Evolutionary conservation across 768 basidiomycete genomes (phyloP).

Genomic region (Gyrodon lividus): DNA sequence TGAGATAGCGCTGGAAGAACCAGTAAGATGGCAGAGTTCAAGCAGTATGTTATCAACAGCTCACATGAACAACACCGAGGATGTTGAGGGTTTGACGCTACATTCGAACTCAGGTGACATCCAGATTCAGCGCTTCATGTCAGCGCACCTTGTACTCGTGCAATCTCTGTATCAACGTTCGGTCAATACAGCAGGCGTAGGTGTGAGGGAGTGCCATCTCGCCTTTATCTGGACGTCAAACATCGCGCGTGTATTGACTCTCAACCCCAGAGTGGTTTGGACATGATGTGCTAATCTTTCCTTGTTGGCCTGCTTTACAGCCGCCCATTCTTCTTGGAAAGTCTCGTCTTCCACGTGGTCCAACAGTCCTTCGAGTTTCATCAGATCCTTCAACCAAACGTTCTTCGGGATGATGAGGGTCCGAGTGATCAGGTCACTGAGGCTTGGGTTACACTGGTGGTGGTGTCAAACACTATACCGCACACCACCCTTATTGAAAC

Average conservation of each 20-base stretch:
- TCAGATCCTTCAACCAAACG: slow-evolving; percentile 84
- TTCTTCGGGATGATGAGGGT: slow-evolving; percentile 73
- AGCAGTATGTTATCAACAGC: slow-evolving; percentile 20
- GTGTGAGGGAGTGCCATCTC: slow-evolving; percentile 5
- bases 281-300: slow-evolving; percentile 79
- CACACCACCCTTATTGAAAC: not conserved
- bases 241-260: slow-evolving; percentile 72
- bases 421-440: slow-evolving; percentile 81
- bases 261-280: slow-evolving; percentile 66
- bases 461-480: slow-evolving; percentile 1
- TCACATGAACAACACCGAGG: slow-evolving; percentile 81
- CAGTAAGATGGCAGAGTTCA: not conserved
- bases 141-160: slow-evolving; percentile 84
- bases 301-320: slow-evolving; percentile 89
- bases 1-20: slow-evolving; percentile 67
- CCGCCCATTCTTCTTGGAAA: slow-evolving; percentile 80
- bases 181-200: not conserved
- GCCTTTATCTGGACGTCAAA: slow-evolving; percentile 93
- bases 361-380: slow-evolving; percentile 74
- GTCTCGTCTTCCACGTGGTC: slow-evolving; percentile 66
- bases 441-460: slow-evolving; percentile 80
- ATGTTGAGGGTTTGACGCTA: slow-evolving; percentile 95
- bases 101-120: not conserved
- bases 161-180: slow-evolving; percentile 53
- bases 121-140: not conserved